Base-by-base conservation (phyloP, 257 asterid species). In the Nicotiana sylvestris region DNA sequence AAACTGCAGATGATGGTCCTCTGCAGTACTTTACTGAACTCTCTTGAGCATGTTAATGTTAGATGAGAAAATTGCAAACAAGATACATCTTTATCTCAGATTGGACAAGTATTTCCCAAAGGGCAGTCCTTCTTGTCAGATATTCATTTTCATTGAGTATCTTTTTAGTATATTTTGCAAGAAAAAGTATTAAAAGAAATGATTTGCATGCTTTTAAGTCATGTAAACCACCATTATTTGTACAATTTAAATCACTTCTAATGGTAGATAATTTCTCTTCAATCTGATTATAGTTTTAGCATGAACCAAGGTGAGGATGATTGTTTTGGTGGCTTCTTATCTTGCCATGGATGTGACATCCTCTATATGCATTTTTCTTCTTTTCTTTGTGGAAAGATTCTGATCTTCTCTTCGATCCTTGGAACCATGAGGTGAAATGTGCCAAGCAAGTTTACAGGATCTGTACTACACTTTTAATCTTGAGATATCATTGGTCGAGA, bases 401-500 rank as follows among this genome's bases (percentile, higher is more conserved):
- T 74, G 15, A 74, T 74, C 37, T 46, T 25, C 15, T 6, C 39
- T 27, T 49, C 25, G 27, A 25, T 51, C 25, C 27, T 74, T 74
- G 43, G 79, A 46, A 49, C 39, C 79, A 74, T 70, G 58, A 70
- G 57, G 33, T 21, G 57, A 39, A 43, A 70, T 70, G 78, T 39
- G 57, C 33, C 39, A 1, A 74, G 39, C 61, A 25, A 46, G 61
- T 72, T 72, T 72, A 74, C 61, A 25, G 62, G 43, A 37, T 49
- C 51, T 46, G 39, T 74, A 74, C 39, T 49, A 49, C 25, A n/a
- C 79, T 74, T 74, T 74, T 46, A 74, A 74, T 21, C 78, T 49
- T 78, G 66, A 49, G 51, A 81, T 58, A 74, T 67, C 68, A 11
- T 65, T 49, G 77, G 76, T 37, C 18, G 4, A 66, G 68, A 83